Conservation (phyloP, 140 eudicot genomes). For the Anethum foeniculum region DNA sequence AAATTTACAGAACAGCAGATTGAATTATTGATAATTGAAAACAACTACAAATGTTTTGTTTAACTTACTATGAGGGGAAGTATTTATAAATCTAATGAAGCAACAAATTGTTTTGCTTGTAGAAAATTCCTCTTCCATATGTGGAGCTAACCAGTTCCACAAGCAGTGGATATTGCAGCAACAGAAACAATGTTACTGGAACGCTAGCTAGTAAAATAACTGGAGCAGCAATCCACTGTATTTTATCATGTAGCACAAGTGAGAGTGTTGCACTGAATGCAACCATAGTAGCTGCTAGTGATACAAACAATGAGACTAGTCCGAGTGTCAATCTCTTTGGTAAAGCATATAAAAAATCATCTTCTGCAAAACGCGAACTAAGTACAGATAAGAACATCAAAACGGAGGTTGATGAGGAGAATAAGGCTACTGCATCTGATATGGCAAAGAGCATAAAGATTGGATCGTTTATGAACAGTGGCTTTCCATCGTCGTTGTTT, state of each 20-base stretch:
- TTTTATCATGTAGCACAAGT: conserved; percentile 1
- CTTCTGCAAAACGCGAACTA: conserved; percentile 9
- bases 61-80: background rate
- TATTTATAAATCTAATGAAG: conserved; percentile 1
- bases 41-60: background rate
- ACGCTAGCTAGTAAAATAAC: background rate
- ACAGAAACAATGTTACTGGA: conserved; percentile 4
- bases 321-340: conserved; percentile 10
- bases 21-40: background rate
- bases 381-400: conserved; percentile 5
- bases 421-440: conserved; percentile 4
- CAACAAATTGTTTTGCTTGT: background rate
- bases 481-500: conserved; percentile 18
- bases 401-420: conserved; percentile 5
- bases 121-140: conserved; percentile 6
- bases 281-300: conserved; percentile 13
- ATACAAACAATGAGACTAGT: background rate
- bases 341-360: conserved; percentile 10
- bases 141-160: conserved; percentile 4
- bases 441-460: background rate
- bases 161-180: conserved; percentile 6
- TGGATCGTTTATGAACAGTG: conserved; percentile 8
- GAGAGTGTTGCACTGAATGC: conserved; percentile 8
- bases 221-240: background rate
- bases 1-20: background rate